Percentiles rank a stretch among this genome's conserved stretches.
Conservation (phyloP, 306 rosid genomes). For the Dalbergia cultrata region DNA sequence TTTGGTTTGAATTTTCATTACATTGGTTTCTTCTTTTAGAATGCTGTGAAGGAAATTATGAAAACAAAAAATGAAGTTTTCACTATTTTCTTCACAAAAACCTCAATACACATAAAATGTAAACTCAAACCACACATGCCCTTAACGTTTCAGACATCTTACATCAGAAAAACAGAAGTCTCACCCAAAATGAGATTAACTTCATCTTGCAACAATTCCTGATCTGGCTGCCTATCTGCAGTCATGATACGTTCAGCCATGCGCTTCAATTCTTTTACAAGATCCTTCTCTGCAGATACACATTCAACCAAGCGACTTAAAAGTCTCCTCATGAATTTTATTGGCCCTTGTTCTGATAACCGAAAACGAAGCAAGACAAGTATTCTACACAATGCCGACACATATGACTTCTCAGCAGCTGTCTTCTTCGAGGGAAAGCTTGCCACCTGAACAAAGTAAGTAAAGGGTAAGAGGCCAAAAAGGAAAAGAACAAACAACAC, state of each 20-base stretch:
- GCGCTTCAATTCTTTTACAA: conserved; percentile 57
- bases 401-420: conserved; percentile 83
- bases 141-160: conserved; percentile 8
- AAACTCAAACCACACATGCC: not conserved
- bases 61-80: too few relatives aligned
- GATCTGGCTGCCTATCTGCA: conserved; percentile 65
- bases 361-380: conserved; percentile 81
- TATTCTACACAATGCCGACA: conserved; percentile 72
- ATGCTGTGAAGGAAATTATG: too few relatives aligned
- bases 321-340: conserved; percentile 77
- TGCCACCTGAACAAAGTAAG: conserved; percentile 63
- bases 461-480: conserved; percentile 34
- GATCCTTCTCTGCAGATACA: conserved; percentile 58
- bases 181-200: conserved; percentile 57
- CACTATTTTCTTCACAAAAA: too few relatives aligned
- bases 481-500: not conserved
- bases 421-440: conserved; percentile 79
- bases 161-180: conserved; percentile 17
- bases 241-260: conserved; percentile 74
- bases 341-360: conserved; percentile 74
- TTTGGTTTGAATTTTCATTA: not conserved
- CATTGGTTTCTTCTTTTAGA: too few relatives aligned
- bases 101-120: too few relatives aligned
- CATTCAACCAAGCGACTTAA: conserved; percentile 49
- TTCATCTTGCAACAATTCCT: conserved; percentile 60